These are phyloP conservation scores for Aspergillus cejpii DNA, from an alignment of 2,329 filamentous ascomycete species.

Conservation along the genomic window DNA sequence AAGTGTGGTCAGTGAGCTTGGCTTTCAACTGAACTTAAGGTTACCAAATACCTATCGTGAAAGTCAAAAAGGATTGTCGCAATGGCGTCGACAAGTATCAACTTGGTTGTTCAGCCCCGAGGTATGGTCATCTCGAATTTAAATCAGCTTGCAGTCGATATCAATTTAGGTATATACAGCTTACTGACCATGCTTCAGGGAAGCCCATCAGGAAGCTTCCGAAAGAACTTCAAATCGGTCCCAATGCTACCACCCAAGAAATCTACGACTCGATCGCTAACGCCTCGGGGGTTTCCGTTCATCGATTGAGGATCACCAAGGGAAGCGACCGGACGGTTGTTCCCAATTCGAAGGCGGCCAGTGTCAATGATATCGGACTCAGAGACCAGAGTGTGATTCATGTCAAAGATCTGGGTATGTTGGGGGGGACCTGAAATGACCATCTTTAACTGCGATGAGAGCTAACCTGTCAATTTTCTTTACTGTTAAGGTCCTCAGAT, in stretches of 20 bases:
- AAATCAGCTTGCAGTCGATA: not conserved
- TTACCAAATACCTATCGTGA: not conserved
- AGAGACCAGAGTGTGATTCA: conserved; percentile 59
- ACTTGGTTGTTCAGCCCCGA: conserved; percentile 38
- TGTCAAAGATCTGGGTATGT: conserved; percentile 85
- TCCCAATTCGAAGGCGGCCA: conserved; percentile 47
- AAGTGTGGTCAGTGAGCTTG: not conserved
- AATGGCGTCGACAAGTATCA: conserved; percentile 36
- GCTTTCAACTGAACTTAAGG: not conserved
- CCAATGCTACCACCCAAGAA: conserved; percentile 48
- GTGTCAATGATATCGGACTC: conserved; percentile 51
- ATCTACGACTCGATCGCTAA: conserved; percentile 53
- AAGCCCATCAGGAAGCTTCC: conserved; percentile 58
- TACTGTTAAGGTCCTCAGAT: conserved; percentile 66
- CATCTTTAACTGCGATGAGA: conserved; percentile 1
- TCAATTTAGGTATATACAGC: conserved; percentile 2
- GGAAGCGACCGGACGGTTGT: conserved; percentile 55
- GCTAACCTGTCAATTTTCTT: conserved; percentile 16
- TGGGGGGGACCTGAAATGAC: not conserved
- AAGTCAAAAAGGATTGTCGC: not conserved
- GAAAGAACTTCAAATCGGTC: conserved; percentile 47
- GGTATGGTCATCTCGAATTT: conserved; percentile 28
- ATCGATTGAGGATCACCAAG: conserved; percentile 59
- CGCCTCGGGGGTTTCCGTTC: conserved; percentile 49
- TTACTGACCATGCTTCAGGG: conserved; percentile 39